Evolutionary conservation across 2,329 filamentous ascomycete species (phyloP), one percentile per base, ranked within the genome.

Genomic region (Bipolaris cookei): DNA sequence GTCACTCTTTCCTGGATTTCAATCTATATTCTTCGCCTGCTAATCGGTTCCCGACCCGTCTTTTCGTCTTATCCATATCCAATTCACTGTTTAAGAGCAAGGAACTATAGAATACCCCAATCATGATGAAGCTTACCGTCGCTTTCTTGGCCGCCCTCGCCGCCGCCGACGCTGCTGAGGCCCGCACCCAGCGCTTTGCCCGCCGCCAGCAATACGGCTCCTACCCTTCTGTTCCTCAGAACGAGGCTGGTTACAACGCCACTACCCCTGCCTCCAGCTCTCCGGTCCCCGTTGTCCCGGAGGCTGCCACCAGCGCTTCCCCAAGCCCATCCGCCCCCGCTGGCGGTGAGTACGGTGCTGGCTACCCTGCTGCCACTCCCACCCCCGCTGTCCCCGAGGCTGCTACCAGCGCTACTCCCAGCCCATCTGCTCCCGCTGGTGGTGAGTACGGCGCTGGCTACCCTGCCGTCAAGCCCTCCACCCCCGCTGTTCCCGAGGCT

Each of bases 1-100:
- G 72, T 75, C 74, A 74, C 68, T 76, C 74, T 60, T 75, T 76
- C 69, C 70, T 69, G 69, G 68, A 64, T 64, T 60, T 64, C 55
- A 62, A 67, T 65, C 55, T 44, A 38, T 51, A 37, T 53, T 48
- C 54, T 16, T 28, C 43, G 41, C 49, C 64, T 68, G 67, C 66
- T 72, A 11, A 71, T 70, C 66, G 65, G 69, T 51, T 70, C 25
- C 70, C 67, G 67, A 3, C 61, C 58, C 58, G 60, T 67, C 61
- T 68, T 48, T 60, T 62, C 56, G 58, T 61, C 63, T 66, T 28
- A 44, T 38, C 18, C 37, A 61, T 62, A 61, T 61, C 64, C 28
- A 57, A 58, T 44, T 52, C 57, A 57, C 46, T 39, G 39, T 58
- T 63, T 46, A 70, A 71, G 59, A 72, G 51, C 69, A 65, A 69